Base-by-base conservation (phyloP, 352 stramenopile genomes). In the Phytophthora agathidicida region DNA sequence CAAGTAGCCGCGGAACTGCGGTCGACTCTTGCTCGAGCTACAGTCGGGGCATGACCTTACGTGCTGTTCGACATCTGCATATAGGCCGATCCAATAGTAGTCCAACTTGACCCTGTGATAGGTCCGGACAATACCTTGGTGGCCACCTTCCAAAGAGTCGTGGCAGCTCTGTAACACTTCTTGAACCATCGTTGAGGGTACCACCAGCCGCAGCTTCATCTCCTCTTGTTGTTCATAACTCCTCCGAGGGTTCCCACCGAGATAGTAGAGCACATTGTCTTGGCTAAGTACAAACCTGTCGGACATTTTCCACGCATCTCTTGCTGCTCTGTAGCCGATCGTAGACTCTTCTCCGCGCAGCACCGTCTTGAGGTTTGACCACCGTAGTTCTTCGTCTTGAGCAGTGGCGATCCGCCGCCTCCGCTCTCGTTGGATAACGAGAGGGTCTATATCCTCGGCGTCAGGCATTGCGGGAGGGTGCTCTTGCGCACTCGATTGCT, bases 111-210 rank as follows among this genome's bases (percentile, higher is more conserved):
- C n/a, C n/a, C n/a, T n/a, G 33, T 54, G 33, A 28, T 43, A 54
- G 7, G 23, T 48, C 3, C 35, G 22, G 3, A 42, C 17, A 6
- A 62, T 48, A 13, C 33, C 43, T 54, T 62, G 31, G 17, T 48
- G 43, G 8, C 42, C 53, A 3, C 31, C 43, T 42, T 54, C 38
- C 2, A 44, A 30, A 11, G 56, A 65, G 37, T 48, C 42, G 30
- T 64, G 45, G 36, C 44, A 51, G n/a, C 8, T 39, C 16, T 64
- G 36, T 0, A 64, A 30, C 4, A 64, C 31, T 9, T 64, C 54
- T 13, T 50, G n/a, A 39, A 64, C 37, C 43, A 33, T 47, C 30
- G 19, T 44, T 27, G 37, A 19, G 26, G 41, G 30, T 20, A 64
- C 44, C 16, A 64, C 54, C 7, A 64, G 38, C 11, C 23, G 38